Conservation (phyloP, 352 stramenopile species). For the Phytopythium sindhum region DNA sequence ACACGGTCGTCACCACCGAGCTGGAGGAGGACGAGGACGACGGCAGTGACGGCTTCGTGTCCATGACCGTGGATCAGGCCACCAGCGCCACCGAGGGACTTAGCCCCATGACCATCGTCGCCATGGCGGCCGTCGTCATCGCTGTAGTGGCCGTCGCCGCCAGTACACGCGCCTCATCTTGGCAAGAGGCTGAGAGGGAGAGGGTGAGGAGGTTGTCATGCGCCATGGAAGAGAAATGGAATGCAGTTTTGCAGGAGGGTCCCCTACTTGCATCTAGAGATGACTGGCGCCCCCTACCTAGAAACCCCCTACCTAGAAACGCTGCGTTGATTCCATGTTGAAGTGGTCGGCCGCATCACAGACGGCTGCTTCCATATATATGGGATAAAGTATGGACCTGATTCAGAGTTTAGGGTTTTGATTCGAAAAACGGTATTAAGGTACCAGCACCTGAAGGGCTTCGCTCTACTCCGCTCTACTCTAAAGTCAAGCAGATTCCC, state of each 20-base stretch:
- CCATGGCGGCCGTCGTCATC: slow-evolving; percentile 38
- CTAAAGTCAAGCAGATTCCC: too few species aligned
- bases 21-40: neutral
- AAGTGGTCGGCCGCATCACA: neutral
- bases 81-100: slow-evolving; percentile 2
- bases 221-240: neutral
- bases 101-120: slow-evolving; percentile 5
- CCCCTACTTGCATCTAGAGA: neutral
- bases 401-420: neutral
- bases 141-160: slow-evolving; percentile 35
- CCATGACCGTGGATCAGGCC: neutral
- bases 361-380: neutral
- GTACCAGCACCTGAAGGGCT: too few species aligned
- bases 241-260: neutral
- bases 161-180: slow-evolving; percentile 56
- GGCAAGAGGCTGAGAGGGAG: neutral
- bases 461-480: too few species aligned
- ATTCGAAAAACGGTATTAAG: too few species aligned
- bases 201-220: neutral
- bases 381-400: neutral
- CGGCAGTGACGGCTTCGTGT: slow-evolving; percentile 4
- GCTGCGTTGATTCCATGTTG: neutral
- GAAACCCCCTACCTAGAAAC: too few species aligned
- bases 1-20: slow-evolving; percentile 19
- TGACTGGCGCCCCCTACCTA: too few species aligned